Evolutionary conservation across 2,329 filamentous ascomycete species (phyloP), one percentile per base, ranked within the genome.

Genomic region (Sporothrix phasma): DNA sequence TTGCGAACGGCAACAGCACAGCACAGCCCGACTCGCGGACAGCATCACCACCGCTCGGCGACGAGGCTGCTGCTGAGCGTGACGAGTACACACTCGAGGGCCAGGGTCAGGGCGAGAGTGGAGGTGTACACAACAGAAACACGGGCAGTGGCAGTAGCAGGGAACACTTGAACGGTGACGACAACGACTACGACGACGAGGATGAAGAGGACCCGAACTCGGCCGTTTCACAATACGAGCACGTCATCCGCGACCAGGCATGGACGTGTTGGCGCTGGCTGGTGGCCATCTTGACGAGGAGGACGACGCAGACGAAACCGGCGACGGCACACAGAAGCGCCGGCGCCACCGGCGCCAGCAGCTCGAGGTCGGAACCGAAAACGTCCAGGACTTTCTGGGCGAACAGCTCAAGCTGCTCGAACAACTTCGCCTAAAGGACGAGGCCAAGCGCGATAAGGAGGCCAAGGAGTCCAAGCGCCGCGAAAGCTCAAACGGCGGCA

Each of bases 371-470:
- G 80, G 85, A 61, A 87, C 85, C n/a, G 80, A 85, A 13, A 87
- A 93, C 69, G 85, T 89, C 15, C 92, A 96, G 74, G 80, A 78
- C 1, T 96, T 96, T 77, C 80, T 96, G 31, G 79, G 81, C 26
- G 81, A 84, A 56, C 92, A 97, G 73, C 80, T 90, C 53, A 86
- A 88, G 68, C 80, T 88, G 7, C 81, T 97, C 15, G 92, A 97
- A 66, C 80, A 76, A 43, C 78, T 77, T 73, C 81, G 77, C 71
- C 81, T 85, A 54, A 78, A 78, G 69, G 68, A 67, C 34, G 69
- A 72, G 41, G 81, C 84, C 49, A 78, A 77, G 69, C 68, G 67
- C 19, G 69, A 71, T 17, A 71, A 70, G 45, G 70, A 71, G 39
- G 63, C 67, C 39, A 84, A 84, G 66, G 79, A 67, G 58, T 54